Conservation (phyloP, 2,329 filamentous ascomycete genomes). For the Trichophyton mentagrophytes region DNA sequence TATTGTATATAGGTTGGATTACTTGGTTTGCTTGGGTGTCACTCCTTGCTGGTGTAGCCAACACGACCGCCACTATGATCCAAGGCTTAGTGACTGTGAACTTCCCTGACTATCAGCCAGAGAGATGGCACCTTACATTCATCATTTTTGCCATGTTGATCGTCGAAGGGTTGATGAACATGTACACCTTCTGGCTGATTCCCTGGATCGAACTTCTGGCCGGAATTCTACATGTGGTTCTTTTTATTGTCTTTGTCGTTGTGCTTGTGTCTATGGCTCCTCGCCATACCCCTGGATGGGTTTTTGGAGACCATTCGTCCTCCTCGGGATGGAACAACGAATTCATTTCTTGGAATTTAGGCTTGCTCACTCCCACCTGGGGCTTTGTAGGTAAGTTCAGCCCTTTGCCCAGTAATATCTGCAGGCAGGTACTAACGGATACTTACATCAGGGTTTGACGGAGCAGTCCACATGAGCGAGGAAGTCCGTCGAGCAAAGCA, state of each 20-base stretch:
- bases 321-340: constrained; percentile 23
- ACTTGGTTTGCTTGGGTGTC: constrained; percentile 33
- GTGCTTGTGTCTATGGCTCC: constrained; percentile 23
- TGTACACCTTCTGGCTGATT: constrained; percentile 28
- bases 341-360: constrained; percentile 27
- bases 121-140: constrained; percentile 29
- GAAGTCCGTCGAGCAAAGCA: constrained; percentile 35
- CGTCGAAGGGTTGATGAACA: constrained; percentile 20
- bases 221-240: constrained; percentile 24
- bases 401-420: not conserved
- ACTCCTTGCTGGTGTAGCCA: constrained; percentile 23
- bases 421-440: not conserved
- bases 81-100: constrained; percentile 23
- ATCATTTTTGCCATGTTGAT: constrained; percentile 29
- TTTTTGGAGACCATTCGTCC: constrained; percentile 20
- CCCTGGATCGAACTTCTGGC: constrained; percentile 29
- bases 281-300: constrained; percentile 23
- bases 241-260: constrained; percentile 28
- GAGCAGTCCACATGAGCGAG: constrained; percentile 38
- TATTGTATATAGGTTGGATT: constrained; percentile 24
- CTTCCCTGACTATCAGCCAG: constrained; percentile 21
- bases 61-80: constrained; percentile 25
- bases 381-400: constrained; percentile 20
- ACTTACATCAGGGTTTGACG: constrained; percentile 30
- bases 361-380: constrained; percentile 25